phyloP scores from a whole-genome alignment of 2,329 filamentous ascomycete genomes.

The Lachnellula suecica region DNA sequence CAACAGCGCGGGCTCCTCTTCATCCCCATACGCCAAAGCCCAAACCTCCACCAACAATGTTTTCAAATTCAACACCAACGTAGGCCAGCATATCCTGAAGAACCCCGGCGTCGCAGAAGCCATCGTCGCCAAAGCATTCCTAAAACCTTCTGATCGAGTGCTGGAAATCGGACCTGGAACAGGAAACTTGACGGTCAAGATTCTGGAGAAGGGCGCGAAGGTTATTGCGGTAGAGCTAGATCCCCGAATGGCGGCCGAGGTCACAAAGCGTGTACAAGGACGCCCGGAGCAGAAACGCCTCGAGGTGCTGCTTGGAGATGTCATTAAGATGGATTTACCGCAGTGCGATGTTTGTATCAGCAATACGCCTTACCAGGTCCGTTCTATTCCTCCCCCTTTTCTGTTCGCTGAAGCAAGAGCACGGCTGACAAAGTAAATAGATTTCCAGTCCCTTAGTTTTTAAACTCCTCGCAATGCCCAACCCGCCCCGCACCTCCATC shows the following conservation, averaged over 20 bases:
- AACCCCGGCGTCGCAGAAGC: constrained; percentile 82
- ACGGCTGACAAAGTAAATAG: constrained; percentile 37
- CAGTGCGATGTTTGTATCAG: constrained; percentile 83
- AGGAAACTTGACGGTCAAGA: constrained; percentile 85
- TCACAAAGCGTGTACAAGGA: constrained; percentile 90
- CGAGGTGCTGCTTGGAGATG: constrained; percentile 87
- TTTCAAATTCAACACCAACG: constrained; percentile 79
- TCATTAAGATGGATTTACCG: constrained; percentile 76
- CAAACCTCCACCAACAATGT: constrained; percentile 64
- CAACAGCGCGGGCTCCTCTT: constrained; percentile 25
- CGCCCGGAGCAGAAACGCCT: constrained; percentile 81
- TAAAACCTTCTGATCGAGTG: constrained; percentile 88
- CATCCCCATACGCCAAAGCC: constrained; percentile 31
- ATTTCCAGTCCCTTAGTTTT: constrained; percentile 93
- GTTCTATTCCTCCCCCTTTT: constrained; percentile 7
- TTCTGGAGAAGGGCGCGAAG: constrained; percentile 83
- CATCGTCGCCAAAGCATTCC: constrained; percentile 81
- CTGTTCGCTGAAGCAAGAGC: no score
- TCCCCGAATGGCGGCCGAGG: constrained; percentile 86
- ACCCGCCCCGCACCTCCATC: constrained; percentile 78
- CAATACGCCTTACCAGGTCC: constrained; percentile 62
- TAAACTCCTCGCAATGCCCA: constrained; percentile 75
- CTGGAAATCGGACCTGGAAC: constrained; percentile 91
- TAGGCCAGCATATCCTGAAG: constrained; percentile 82
- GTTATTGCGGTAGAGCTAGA: constrained; percentile 87